Conservation (phyloP, 1,284 basidiomycete genomes). For the Athelia psychrophila region DNA sequence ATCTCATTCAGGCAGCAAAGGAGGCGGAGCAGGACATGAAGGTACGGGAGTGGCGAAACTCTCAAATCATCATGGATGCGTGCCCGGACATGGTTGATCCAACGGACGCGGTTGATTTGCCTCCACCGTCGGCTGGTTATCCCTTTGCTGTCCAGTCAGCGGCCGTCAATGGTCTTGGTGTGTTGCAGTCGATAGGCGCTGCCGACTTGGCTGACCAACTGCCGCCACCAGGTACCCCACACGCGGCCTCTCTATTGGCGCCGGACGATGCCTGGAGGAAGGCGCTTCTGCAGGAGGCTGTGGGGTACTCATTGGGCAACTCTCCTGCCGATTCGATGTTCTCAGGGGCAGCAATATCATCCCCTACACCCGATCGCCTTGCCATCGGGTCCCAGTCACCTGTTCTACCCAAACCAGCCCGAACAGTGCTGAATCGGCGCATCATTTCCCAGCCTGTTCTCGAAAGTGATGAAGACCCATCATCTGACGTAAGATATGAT, state of each 20-base stretch:
- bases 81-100: conserved; percentile 69
- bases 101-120: conserved; percentile 75
- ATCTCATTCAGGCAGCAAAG: conserved; percentile 63
- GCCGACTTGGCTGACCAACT: conserved; percentile 67
- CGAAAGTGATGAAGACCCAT: not conserved
- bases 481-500: not conserved
- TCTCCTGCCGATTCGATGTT: conserved; percentile 32
- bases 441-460: not conserved
- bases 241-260: conserved; percentile 48
- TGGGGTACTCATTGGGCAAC: conserved; percentile 66
- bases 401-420: not conserved
- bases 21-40: conserved; percentile 72
- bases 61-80: conserved; percentile 19
- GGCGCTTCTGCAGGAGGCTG: conserved; percentile 66
- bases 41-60: conserved; percentile 24
- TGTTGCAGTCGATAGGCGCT: conserved; percentile 69
- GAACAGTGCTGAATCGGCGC: not conserved
- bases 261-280: conserved; percentile 68
- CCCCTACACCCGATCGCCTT: not conserved
- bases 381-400: conserved; percentile 2
- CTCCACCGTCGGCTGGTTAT: conserved; percentile 58
- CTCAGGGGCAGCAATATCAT: conserved; percentile 5
- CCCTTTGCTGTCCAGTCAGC: conserved; percentile 75
- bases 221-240: conserved; percentile 63
- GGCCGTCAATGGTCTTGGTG: conserved; percentile 61